Base-by-base conservation (phyloP, 176 grass and related monocot species). In the Saccharum spontaneum region DNA sequence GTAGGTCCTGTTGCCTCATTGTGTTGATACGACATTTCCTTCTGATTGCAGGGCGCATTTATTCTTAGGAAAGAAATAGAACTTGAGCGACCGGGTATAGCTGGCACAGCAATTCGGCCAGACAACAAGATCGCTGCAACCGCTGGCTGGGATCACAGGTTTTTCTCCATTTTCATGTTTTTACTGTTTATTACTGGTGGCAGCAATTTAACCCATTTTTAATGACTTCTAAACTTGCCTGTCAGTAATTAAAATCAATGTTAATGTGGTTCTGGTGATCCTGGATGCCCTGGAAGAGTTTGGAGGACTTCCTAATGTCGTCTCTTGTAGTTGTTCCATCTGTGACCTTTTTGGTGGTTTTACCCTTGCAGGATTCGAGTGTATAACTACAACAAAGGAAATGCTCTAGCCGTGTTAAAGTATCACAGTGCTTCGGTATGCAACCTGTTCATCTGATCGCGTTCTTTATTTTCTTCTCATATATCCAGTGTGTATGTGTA, bases 111-210 rank as follows among this genome's bases (percentile, higher is more conserved):
- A 0, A 92, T 98, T 88, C 91, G 93, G 34, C 81, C 62, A 82
- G 97, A 98, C 78, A 89, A 74, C 67, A 98, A 92, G 91, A 98
- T 98, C 64, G 67, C 90, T 54, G 93, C 97, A 83, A 92, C 93
- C 3, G 91, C 93, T 86, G 97, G 97, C 74, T 98, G 97, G 93
- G 97, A 98, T 87, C 91, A 95, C 78, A 93, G 91, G 96, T 98
- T 88, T 74, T 83, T 69, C 31, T 18, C 40, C 67, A 76, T 85
- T 77, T 41, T 78, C 62, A 40, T 78, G 37, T 73, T 76, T 82
- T 49, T 78, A 34, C 78, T 37, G 18, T 69, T 52, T 13, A 55
- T 10, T 15, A 57, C 49, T 31, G 61, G 26, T 61, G 28, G 28
- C 52, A n/a, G 7, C 49, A 48, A 28, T 31, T 5, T 33, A 75